Base-by-base conservation (phyloP, 495 filamentous ascomycete species). In the Xylaria scruposa region DNA sequence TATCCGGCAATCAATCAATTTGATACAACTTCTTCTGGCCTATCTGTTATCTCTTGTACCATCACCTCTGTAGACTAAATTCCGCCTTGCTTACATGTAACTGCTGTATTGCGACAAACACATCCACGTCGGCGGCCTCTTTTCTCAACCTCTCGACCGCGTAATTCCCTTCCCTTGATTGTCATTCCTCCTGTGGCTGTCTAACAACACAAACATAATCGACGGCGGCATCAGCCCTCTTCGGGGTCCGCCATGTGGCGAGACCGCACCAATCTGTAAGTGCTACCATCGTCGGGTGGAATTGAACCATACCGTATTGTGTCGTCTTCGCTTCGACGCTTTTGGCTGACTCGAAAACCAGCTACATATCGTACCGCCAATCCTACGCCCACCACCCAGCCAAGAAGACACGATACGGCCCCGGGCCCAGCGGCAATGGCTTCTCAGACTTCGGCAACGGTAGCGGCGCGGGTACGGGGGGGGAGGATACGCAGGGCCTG, bases 311-410 rank as follows among this genome's bases (percentile, higher is more conserved):
- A 33, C 13, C 26, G 7, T 8, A 29, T 29, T 31, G 26, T 31
- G 24, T 54, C 31, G 21, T 26, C n/a, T 42, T 17, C 13, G 17
- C 47, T 29, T 33, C 47, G n/a, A 42, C 47, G 29, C 40, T 19
- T 44, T 46, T 40, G 24, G 59, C 59, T 70, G 24, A 70, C 56
- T 36, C 29, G 24, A 56, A 12, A 17, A 29, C 42, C 77, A 98
- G 96, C 78, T 99, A 95, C 82, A 97, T 99, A 79, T 98, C 96
- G 78, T 99, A 98, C 85, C 94, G 96, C 70, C 96, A 98, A 83
- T 98, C 95, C 71, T 98, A 98, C 81, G 89, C 94, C 74, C 96
- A 98, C 83, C 94, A 97, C 79, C 96, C 95, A 60, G 87, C 92
- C 62, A 94, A 97, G 83, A 94, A 93, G 81, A 88, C 91, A 68